Base-by-base conservation (phyloP, 371 early-diverging fungal species). In the Rhizopus sp. region DNA sequence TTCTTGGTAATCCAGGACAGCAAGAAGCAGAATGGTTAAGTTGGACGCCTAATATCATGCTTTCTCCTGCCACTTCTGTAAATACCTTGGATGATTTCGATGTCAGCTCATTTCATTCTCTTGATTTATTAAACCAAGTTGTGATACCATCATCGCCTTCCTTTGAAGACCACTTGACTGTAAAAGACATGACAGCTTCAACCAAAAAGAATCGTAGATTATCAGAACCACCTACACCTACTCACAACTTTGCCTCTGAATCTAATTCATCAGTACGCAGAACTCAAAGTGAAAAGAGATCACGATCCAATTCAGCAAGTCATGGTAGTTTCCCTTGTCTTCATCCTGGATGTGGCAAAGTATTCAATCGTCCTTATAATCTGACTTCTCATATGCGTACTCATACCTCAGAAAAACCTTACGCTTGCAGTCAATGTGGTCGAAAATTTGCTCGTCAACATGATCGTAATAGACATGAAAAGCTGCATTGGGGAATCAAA, bases 381-480 rank as follows among this genome's bases (percentile, higher is more conserved):
- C 73, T 95, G 8, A 89, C 88, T 53, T 90, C 93, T 0, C 93
- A 93, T 64, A 83, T 85, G 67, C 81, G 88, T 17, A 88, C 80
- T 4, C 93, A 91, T 62, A 88, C 89, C 2, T 81, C 82, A 10
- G 91, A 89, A 55, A 81, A 83, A 29, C 91, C 91, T 3, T 90
- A 81, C 76, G 84, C 80, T 55, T 90, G 90, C 53, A 53, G 75
- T 17, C 69, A 70, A 15, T 92, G 91, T 57, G 64, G 71, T 6
- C 68, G 75, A 47, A 74, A 82, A 4, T 91, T 92, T 70, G 81
- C 86, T 2, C 81, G 91, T 1, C 84, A 85, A 32, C 88, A 91
- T 62, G 90, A 95, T 70, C 80, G 93, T 39, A 93, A 93, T 64
- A 76, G 96, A 31, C 94, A 96, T 67, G 57, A 71, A 1, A 87